Percentiles rank a stretch among this genome's conserved stretches.
Conservation (phyloP, 2,329 filamentous ascomycete species). For the Aspergillus brunneoviolaceus region DNA sequence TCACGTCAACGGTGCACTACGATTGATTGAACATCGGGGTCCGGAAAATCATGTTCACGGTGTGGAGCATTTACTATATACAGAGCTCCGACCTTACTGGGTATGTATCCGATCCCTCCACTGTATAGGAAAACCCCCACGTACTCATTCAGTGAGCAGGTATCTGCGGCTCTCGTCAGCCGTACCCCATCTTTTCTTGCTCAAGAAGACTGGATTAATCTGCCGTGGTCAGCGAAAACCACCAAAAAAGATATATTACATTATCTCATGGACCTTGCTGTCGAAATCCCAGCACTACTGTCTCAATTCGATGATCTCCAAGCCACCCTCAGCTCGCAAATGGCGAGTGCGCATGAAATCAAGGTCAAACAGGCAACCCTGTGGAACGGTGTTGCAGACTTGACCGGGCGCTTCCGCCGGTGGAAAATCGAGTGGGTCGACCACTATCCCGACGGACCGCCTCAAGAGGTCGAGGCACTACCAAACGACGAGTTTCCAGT, state of each 20-base stretch:
- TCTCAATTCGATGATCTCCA: constrained; percentile 33
- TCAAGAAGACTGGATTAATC: constrained; percentile 39
- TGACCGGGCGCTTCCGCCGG: constrained; percentile 30
- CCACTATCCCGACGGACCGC: constrained; percentile 31
- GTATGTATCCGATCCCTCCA: constrained; percentile 21
- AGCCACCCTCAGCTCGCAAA: constrained; percentile 20
- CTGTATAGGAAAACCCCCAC: not conserved
- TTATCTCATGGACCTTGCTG: constrained; percentile 37
- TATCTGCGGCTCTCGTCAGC: constrained; percentile 30
- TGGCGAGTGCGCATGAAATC: constrained; percentile 32
- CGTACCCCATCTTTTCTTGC: constrained; percentile 39
- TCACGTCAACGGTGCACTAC: constrained; percentile 37
- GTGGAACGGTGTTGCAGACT: constrained; percentile 36
- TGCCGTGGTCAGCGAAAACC: constrained; percentile 40
- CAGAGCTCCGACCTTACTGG: constrained; percentile 42
- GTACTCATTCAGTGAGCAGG: constrained; percentile 18
- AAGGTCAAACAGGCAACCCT: constrained; percentile 33
- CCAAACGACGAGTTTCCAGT: constrained; percentile 32
- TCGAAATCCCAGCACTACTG: constrained; percentile 35
- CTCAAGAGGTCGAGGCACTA: constrained; percentile 25
- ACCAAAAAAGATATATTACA: constrained; percentile 39
- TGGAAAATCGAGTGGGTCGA: constrained; percentile 36
- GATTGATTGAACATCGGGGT: constrained; percentile 40
- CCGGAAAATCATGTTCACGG: constrained; percentile 42
- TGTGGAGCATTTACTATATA: constrained; percentile 40